A percentile compares a stretch with the other conserved stretches of the same genome.
phyloP scores from a whole-genome alignment of 1,139 yeast species.

The Maudiozyma humilis region DNA sequence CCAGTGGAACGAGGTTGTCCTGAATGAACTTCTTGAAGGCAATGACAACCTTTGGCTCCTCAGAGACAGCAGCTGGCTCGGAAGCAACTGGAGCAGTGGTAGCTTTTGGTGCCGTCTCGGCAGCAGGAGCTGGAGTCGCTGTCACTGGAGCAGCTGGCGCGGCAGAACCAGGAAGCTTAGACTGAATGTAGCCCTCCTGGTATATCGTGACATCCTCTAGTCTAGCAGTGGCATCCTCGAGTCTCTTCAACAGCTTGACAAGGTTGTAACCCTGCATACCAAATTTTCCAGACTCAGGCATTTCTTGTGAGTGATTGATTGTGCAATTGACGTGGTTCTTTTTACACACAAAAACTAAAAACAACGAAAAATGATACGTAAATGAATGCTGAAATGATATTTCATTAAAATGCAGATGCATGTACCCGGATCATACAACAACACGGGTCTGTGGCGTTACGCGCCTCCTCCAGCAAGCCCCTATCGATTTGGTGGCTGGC shows the following conservation, averaged over 20 bases:
- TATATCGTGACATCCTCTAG: constrained; percentile 80
- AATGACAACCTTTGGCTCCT: constrained; percentile 37
- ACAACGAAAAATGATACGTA: not conserved
- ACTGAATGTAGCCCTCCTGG: constrained; percentile 46
- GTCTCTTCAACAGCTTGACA: constrained; percentile 70
- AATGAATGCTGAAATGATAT: not conserved
- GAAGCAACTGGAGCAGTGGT: constrained; percentile 4
- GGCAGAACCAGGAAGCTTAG: constrained; percentile 18
- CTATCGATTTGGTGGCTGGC: not conserved
- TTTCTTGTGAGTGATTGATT: not conserved
- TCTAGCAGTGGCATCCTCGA: constrained; percentile 90
- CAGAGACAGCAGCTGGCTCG: constrained; percentile 13
- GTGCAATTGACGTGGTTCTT: not conserved
- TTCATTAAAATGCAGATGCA: not conserved
- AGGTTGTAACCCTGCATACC: constrained; percentile 68
- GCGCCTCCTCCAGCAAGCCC: not conserved
- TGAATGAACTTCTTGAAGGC: constrained; percentile 50
- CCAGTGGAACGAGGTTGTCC: constrained; percentile 54
- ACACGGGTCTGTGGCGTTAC: not conserved
- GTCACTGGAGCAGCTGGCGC: not conserved
- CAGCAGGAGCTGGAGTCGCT: not conserved
- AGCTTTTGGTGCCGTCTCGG: not conserved
- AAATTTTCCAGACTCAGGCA: constrained; percentile 14
- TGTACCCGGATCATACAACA: too few species aligned
- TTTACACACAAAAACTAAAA: not conserved